These are phyloP conservation scores for Heritiera littoralis DNA, from an alignment of 345 rosid genomes.

Conservation along the genomic window DNA sequence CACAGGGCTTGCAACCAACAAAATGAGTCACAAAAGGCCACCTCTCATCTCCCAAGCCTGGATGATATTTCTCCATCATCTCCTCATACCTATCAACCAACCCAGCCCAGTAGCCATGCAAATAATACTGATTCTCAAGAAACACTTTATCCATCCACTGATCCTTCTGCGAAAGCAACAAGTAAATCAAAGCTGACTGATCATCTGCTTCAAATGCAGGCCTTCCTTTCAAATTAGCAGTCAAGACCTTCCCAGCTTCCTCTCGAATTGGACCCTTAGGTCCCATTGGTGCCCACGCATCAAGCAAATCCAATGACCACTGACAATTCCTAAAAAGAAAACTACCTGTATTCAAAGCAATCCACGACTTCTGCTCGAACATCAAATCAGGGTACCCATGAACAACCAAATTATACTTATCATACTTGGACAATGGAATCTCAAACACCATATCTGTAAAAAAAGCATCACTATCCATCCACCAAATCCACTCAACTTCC, in stretches of 20 bases:
- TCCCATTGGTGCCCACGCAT: conserved; percentile 97
- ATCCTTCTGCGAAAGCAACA: conserved; percentile 77
- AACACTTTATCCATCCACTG: conserved; percentile 86
- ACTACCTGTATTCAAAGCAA: conserved; percentile 93
- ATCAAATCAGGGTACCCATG: conserved; percentile 91
- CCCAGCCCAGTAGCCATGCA: conserved; percentile 95
- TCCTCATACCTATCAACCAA: conserved; percentile 92
- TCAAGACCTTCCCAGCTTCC: conserved; percentile 87
- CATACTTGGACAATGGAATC: conserved; percentile 62
- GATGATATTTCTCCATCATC: conserved; percentile 93
- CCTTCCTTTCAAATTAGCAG: conserved; percentile 80
- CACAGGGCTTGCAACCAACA: conserved; percentile 96
- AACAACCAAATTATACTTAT: conserved; percentile 72
- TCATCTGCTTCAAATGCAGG: conserved; percentile 94
- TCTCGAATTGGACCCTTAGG: conserved; percentile 84
- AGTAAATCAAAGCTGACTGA: conserved; percentile 89
- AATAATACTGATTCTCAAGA: conserved; percentile 84
- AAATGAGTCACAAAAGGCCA: conserved; percentile 97
- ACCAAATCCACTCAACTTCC: conserved; percentile 94
- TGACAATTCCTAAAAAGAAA: conserved; percentile 90
- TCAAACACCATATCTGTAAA: conserved; percentile 95
- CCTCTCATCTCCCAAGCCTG: conserved; percentile 92
- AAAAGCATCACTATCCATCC: conserved; percentile 99
- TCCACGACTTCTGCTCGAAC: conserved; percentile 87
- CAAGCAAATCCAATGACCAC: conserved; percentile 92